These are phyloP conservation scores for Clarireedia monteithiana DNA, from an alignment of 2,329 filamentous ascomycete genomes.

Conservation along the genomic window DNA sequence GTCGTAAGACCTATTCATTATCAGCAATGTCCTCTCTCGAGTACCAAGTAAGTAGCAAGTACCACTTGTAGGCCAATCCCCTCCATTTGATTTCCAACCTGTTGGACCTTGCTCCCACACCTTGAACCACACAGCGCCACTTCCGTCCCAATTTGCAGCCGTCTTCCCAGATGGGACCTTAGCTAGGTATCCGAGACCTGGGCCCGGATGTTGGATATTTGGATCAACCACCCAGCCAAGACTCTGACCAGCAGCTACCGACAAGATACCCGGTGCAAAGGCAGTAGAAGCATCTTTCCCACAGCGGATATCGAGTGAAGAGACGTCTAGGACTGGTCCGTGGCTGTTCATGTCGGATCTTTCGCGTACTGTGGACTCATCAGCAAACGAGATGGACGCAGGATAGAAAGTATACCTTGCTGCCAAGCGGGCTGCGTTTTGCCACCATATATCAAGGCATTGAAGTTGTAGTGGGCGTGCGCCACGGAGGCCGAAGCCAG, in stretches of 20 bases:
- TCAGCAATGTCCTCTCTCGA: too few species aligned
- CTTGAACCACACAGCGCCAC: constrained; percentile 25
- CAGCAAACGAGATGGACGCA: background rate
- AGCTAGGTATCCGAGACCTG: constrained; percentile 22
- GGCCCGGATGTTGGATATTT: constrained; percentile 25
- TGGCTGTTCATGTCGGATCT: too few species aligned
- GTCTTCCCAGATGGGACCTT: constrained; percentile 21
- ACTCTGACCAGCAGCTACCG: constrained; percentile 21
- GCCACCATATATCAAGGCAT: constrained; percentile 13
- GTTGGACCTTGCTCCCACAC: constrained; percentile 20
- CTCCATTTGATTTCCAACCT: constrained; percentile 2
- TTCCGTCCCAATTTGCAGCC: constrained; percentile 21
- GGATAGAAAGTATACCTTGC: constrained; percentile 21
- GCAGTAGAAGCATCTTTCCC: constrained; percentile 29
- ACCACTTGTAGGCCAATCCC: constrained; percentile 22
- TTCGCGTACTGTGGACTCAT: too few species aligned
- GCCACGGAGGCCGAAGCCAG: constrained; percentile 16
- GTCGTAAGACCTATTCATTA: constrained; percentile 10
- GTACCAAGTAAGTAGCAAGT: background rate
- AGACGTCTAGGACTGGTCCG: constrained; percentile 22
- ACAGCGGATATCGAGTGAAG: constrained; percentile 34
- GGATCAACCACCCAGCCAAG: constrained; percentile 20
- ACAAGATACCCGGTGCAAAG: constrained; percentile 15
- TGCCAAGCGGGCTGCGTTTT: constrained; percentile 18
- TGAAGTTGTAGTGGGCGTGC: constrained; percentile 23